A percentile compares a stretch with the other conserved stretches of the same genome.
Conservation (phyloP, 2,329 filamentous ascomycete genomes). For the Catunica adiposa region DNA sequence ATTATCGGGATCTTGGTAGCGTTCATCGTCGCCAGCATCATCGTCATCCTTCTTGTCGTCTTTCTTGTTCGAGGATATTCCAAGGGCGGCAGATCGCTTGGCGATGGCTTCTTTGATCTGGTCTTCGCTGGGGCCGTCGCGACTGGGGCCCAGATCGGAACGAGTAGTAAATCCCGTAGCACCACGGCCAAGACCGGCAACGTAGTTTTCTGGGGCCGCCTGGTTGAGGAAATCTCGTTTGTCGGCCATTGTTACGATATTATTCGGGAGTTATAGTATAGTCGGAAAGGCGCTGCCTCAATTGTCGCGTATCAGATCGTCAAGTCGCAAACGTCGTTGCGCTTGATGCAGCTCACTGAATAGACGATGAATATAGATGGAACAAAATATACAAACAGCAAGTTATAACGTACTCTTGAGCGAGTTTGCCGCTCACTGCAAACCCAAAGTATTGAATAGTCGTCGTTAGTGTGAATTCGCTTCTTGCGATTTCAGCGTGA, state of each 20-base stretch:
- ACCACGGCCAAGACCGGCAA: conserved; percentile 91
- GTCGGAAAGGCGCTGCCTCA: not conserved
- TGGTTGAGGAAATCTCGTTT: conserved; percentile 80
- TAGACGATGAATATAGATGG: conserved; percentile 13
- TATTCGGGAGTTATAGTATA: not conserved
- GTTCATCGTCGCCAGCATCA: conserved; percentile 51
- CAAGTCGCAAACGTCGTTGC: not conserved
- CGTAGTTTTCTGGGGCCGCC: conserved; percentile 71
- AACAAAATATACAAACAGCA: conserved; percentile 4
- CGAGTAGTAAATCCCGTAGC: conserved; percentile 96
- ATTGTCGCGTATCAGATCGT: not conserved
- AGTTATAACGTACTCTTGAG: conserved; percentile 13
- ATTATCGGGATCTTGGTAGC: conserved; percentile 93
- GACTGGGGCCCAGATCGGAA: conserved; percentile 85
- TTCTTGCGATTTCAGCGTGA: not conserved
- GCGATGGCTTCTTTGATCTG: conserved; percentile 96
- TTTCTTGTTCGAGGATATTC: conserved; percentile 47
- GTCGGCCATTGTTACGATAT: conserved; percentile 29
- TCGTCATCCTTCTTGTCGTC: conserved; percentile 51
- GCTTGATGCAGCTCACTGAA: conserved; percentile 7
- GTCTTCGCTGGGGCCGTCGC: conserved; percentile 90
- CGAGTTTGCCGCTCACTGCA: not conserved
- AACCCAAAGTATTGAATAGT: too few species aligned
- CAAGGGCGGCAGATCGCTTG: conserved; percentile 77
- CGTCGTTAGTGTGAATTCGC: not conserved